A percentile compares a stretch with the other conserved stretches of the same genome.
Evolutionary conservation across 768 basidiomycete species (phyloP).

Genomic region (Lepiota venenata): DNA sequence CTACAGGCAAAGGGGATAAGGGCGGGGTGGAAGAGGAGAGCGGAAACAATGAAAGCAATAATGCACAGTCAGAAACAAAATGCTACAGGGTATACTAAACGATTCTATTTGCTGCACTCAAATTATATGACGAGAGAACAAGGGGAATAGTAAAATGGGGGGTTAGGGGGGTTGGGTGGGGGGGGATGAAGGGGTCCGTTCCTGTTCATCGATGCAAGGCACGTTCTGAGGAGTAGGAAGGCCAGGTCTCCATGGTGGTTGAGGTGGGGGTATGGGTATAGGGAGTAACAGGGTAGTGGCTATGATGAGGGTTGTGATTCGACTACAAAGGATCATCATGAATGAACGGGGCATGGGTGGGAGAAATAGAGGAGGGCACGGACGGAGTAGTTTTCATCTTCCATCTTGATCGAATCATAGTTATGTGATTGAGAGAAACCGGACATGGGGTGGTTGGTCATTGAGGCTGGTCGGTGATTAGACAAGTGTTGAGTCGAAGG

Average conservation of each 20-base stretch:
- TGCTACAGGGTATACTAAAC: constrained; percentile 12
- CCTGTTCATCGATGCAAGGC: constrained; percentile 51
- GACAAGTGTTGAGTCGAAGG: constrained; percentile 19
- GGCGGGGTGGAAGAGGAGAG: too few species aligned
- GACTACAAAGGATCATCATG: constrained; percentile 15
- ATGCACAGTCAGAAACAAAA: constrained; percentile 8
- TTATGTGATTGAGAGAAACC: constrained; percentile 10
- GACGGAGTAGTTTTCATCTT: constrained; percentile 12
- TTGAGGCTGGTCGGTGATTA: constrained; percentile 16
- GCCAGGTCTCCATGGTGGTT: constrained; percentile 55
- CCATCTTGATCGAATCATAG: constrained; percentile 13
- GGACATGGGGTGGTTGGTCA: constrained; percentile 8
- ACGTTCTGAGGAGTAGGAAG: constrained; percentile 62
- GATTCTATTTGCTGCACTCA: neutral
- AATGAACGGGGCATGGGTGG: neutral
- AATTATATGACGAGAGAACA: neutral
- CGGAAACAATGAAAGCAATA: neutral
- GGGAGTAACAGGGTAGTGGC: constrained; percentile 28
- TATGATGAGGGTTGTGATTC: constrained; percentile 31
- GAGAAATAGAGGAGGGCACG: constrained; percentile 2
- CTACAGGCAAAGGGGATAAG: too few species aligned
- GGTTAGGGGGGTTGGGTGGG: neutral
- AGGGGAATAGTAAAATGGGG: neutral
- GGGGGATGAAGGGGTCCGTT: neutral
- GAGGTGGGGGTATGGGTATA: constrained; percentile 45